Conservation (phyloP, 1,139 yeast genomes). For the Insectozyma bohioensis region DNA sequence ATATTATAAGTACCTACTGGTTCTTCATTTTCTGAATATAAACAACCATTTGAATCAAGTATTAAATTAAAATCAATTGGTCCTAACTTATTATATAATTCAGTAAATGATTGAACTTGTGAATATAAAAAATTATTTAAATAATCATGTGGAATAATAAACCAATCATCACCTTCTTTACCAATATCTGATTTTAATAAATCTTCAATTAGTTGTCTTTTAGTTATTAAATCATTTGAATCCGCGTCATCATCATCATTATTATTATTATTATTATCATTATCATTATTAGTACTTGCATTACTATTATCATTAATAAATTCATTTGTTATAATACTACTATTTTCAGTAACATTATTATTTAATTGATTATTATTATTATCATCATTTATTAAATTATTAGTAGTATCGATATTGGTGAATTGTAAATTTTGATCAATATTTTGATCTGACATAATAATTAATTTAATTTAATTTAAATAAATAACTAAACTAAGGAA, state of each 20-base stretch:
- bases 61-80: constrained; percentile 32
- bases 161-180: constrained; percentile 39
- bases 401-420: no score
- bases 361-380: no score
- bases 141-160: constrained; percentile 33
- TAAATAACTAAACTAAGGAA: no score
- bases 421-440: no score
- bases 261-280: no score
- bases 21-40: constrained; percentile 30
- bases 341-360: no score
- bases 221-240: constrained; percentile 16
- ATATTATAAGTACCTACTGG: constrained; percentile 32
- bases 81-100: constrained; percentile 29
- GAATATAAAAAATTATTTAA: constrained; percentile 26
- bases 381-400: no score
- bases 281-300: no score
- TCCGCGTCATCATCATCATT: background rate
- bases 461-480: no score
- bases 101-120: constrained; percentile 25
- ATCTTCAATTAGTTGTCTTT: constrained; percentile 23
- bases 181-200: constrained; percentile 19
- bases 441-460: no score
- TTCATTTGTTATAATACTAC: no score
- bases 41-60: constrained; percentile 31
- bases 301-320: no score